Percentiles rank a stretch among this genome's conserved stretches.
Conservation (phyloP, 192 early-diverging fungal species). For the Geranomyces michiganensis region DNA sequence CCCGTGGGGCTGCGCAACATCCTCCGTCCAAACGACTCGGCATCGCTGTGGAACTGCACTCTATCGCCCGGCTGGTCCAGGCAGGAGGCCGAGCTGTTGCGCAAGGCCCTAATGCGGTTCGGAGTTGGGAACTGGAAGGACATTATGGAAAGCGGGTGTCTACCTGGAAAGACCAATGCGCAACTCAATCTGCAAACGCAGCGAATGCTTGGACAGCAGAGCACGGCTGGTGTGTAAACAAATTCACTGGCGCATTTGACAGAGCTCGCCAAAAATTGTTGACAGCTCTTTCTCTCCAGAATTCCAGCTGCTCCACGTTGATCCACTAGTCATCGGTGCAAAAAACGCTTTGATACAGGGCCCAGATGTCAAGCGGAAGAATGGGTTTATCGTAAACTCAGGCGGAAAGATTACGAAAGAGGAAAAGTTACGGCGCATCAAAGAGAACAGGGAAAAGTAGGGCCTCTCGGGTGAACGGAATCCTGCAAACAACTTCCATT, state of each 20-base stretch:
- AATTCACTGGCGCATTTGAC: background rate
- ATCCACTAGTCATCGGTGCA: conserved; percentile 82
- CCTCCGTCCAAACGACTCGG: conserved; percentile 90
- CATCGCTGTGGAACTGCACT: conserved; percentile 93
- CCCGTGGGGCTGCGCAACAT: conserved; percentile 85
- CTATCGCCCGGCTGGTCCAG: conserved; percentile 90
- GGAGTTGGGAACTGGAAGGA: conserved; percentile 96
- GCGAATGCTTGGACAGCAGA: conserved; percentile 92
- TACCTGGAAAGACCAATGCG: conserved; percentile 95
- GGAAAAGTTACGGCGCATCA: conserved; percentile 65
- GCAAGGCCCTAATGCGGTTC: conserved; percentile 83
- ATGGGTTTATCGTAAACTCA: conserved; percentile 92
- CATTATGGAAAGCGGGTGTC: conserved; percentile 84
- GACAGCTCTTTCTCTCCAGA: conserved; percentile 50
- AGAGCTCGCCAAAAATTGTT: background rate
- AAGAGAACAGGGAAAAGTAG: conserved; percentile 77
- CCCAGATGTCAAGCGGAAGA: conserved; percentile 84
- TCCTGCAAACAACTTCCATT: background rate
- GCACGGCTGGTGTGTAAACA: conserved; percentile 71
- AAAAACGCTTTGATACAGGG: conserved; percentile 84
- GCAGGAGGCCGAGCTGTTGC: conserved; percentile 79
- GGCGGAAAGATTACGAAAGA: conserved; percentile 76
- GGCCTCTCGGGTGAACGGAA: background rate
- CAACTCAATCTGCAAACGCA: conserved; percentile 97
- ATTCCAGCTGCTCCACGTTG: conserved; percentile 91